Evolutionary conservation across 768 basidiomycete genomes (phyloP), one percentile per base, ranked within the genome.

Genomic region (Tephrocybe sp.): DNA sequence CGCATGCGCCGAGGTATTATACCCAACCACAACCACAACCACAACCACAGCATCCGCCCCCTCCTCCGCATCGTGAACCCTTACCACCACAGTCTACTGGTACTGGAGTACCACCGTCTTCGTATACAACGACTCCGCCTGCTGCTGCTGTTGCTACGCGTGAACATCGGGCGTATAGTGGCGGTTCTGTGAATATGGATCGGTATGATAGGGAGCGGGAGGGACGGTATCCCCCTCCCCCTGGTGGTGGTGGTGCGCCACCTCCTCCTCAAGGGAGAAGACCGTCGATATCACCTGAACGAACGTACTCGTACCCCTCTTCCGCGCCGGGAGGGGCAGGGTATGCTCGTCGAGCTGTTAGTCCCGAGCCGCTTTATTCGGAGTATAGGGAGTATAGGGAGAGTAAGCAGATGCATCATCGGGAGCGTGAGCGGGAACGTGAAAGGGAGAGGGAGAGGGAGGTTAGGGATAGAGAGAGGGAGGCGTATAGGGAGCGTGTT

Each of bases 311-410:
- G 8, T 42, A 19, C 12, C 16, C 49, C 30, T 3, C 44, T 0
- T 10, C 27, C 43, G 19, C 39, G 21, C 37, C 39, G 11, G 3
- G 29, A 21, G 21, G 4, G 3, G 19, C 38, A 24, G 11, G 3
- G 23, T 7, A 6, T 6, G 42, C 47, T 34, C 42, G 29, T 7
- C 49, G 42, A 2, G 45, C 45, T 0, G 42, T 44, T 1, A 50
- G 45, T 7, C 54, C 54, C 1, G 42, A 47, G 8, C 42, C 50
- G 0, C 42, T 36, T 10, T 48, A 52, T 25, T 19, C 13, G 0
- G 45, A 43, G 16, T 49, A 47, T 29, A 33, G 34, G 11, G 37
- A 49, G 47, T 53, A 49, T 10, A 22, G 53, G 9, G 44, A 49
- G 13, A 34, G 3, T 15, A 22, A 36, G 3, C 31, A 31, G 27